phyloP scores from a whole-genome alignment of 2,329 filamentous ascomycete genomes.

The Periconia digitata region DNA sequence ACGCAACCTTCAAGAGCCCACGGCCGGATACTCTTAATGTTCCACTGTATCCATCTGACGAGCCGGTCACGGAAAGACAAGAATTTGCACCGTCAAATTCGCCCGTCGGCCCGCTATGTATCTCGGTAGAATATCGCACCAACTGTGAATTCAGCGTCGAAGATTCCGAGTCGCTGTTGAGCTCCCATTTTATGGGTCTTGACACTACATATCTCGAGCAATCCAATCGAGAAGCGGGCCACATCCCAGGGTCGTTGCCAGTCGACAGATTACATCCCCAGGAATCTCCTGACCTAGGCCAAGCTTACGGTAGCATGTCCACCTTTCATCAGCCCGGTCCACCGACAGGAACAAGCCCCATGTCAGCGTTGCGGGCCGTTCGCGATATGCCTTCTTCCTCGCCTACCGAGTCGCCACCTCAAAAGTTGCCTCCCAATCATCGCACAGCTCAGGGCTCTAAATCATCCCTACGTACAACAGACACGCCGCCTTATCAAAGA shows the following conservation, averaged over 20 bases:
- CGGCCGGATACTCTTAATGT: slow-evolving; percentile 70
- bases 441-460: slow-evolving; percentile 51
- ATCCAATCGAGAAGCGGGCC: slow-evolving; percentile 54
- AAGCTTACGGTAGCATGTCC: slow-evolving; percentile 85
- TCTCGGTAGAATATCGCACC: slow-evolving; percentile 80
- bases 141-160: slow-evolving; percentile 91
- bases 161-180: slow-evolving; percentile 85
- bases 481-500: slow-evolving; percentile 58
- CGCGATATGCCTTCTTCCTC: slow-evolving; percentile 57
- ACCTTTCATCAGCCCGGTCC: slow-evolving; percentile 82
- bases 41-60: slow-evolving; percentile 62
- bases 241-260: slow-evolving; percentile 75
- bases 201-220: slow-evolving; percentile 87
- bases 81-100: slow-evolving; percentile 83
- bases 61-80: slow-evolving; percentile 68
- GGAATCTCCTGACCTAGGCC: slow-evolving; percentile 63
- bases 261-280: slow-evolving; percentile 54
- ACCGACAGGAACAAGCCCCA: slow-evolving; percentile 77
- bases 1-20: slow-evolving; percentile 56
- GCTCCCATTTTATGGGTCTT: slow-evolving; percentile 88
- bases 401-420: slow-evolving; percentile 53
- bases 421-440: slow-evolving; percentile 51
- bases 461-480: slow-evolving; percentile 53
- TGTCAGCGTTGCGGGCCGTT: slow-evolving; percentile 77
- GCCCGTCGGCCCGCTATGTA: slow-evolving; percentile 79